Evolutionary conservation across 441 rosid genomes (phyloP), one percentile per base, ranked within the genome.

Genomic region (Pelargonium myrrhifolium): DNA sequence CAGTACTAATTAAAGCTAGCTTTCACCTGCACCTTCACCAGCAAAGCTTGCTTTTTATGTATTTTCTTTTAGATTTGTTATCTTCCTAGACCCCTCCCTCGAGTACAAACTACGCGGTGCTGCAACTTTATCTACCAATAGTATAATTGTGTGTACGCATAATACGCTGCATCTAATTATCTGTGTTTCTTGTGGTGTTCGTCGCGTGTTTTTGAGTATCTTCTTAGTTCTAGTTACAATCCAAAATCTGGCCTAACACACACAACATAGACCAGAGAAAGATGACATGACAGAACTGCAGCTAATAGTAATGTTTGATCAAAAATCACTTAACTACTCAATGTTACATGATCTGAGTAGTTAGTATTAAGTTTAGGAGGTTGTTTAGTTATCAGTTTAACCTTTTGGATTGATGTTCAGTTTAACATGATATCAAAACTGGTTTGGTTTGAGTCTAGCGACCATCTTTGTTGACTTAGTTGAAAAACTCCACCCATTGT

Each of bases 41-140:
- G 9, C 58, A 51, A 51, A 51, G 55, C 58, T 51, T 45, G 1
- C 4, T 11, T 45, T 45, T 45, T 11, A 4, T 6, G 9, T 14
- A 47, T 9, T 47, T 47, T 47, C 5, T 47, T 47, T 47, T 47
- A 8, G 18, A n/a, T 51, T 22, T 51, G 17, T 51, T 14, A 21
- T 51, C 58, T 8, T 28, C 35, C 35, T 28, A 43, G 51, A 43
- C 8, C 58, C 18, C 9, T 14, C 58, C 58, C 60, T 14, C 20
- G 10, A 45, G 31, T 47, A 60, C 71, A 24, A 68, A 15, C 43
- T 43, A n/a, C 17, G 45, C 65, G 28, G 71, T 68, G 65, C 58
- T 51, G 58, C 58, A 60, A 17, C 65, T 60, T 51, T 40, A 42
- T 11, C 64, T 12, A 37, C 53, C 55, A 58, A 21, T 1, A 0